Percentiles rank a stretch among this genome's conserved stretches.
Conservation (phyloP, 1,284 basidiomycete species). For the Calocybe gambosa region DNA sequence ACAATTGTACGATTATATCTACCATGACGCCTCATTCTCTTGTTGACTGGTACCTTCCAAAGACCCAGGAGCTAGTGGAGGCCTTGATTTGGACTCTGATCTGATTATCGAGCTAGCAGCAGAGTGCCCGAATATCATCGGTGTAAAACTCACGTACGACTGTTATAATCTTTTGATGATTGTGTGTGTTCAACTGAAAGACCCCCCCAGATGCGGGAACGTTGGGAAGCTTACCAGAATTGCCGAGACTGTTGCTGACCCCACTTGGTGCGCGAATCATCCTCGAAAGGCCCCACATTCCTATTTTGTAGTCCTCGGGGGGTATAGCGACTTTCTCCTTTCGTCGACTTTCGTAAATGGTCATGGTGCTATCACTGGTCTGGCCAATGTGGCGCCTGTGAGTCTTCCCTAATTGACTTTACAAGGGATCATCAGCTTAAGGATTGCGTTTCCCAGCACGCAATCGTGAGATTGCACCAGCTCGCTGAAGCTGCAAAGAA, state of each 20-base stretch:
- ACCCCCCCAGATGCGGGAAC: constrained; percentile 71
- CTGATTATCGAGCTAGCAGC: constrained; percentile 73
- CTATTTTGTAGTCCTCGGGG: constrained; percentile 75
- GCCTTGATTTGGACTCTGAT: constrained; percentile 85
- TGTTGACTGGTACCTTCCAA: constrained; percentile 10
- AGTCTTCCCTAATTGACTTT: constrained; percentile 20
- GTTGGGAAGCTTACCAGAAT: constrained; percentile 88
- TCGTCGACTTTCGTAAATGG: constrained; percentile 64
- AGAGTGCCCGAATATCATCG: constrained; percentile 68
- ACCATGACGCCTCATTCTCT: neutral
- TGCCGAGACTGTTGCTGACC: constrained; percentile 57
- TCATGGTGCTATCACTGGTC: constrained; percentile 79
- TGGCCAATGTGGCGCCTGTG: constrained; percentile 75
- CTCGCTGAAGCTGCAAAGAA: constrained; percentile 49
- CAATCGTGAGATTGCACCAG: constrained; percentile 59
- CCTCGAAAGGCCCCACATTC: constrained; percentile 61
- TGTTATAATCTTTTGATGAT: constrained; percentile 14
- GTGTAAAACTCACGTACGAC: constrained; percentile 85
- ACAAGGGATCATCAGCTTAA: constrained; percentile 4
- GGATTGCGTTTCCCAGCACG: constrained; percentile 33
- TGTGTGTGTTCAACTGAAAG: neutral
- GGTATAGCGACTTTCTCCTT: constrained; percentile 73
- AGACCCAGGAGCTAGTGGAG: constrained; percentile 80
- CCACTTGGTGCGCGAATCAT: constrained; percentile 48
- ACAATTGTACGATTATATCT: constrained; percentile 69